Base-by-base conservation (phyloP, 73 alveolate species). In the Breviolum minutum region DNA sequence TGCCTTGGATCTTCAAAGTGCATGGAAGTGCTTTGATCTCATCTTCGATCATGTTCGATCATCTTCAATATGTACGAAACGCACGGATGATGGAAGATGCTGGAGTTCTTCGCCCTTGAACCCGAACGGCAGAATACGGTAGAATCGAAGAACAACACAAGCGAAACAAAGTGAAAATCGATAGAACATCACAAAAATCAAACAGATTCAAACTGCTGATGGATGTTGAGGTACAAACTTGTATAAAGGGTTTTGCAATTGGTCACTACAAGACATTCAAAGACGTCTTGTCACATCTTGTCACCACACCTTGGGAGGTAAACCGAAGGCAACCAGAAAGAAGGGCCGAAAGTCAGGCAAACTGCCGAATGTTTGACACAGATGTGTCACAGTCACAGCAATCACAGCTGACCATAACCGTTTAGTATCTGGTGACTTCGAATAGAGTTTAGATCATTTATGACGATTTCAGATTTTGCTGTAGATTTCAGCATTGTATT, bases 241-340 rank as follows among this genome's bases (percentile, higher is more conserved):
- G 10, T 71, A 71, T 60, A 24, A 24, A 40, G 54, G 54, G 54
- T 40, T 40, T 3, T 40, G 54, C 54, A 40, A 40, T 40, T 40
- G 54, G 77, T 68, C 24, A 68, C 77, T 73, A 5, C 83, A 73
- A 24, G 48, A 14, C 32, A 14, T 5, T 73, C 68, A 19, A 20
- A 9, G 30, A 70, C 19, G 26, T 14, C 7, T 27, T 10, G 91
- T 6, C 70, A 13, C 16, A 9, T 11, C 64, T 48, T 48, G 11
- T 6, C 29, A 40, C 24, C 89, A 32, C 27, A 11, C 14, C 32
- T 40, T 73, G 54, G 2, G 73, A 86, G 94, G 94, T 63, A 61
- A 61, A 63, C 79, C 94, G 94, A 86, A 61, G 80, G 63, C 62
- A 80, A 27, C 94, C 70, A 1, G 94, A 86, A 26, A 8, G 80